These are phyloP conservation scores for Helenozyma rhizophorensis DNA, from an alignment of 805 yeast species.

Conservation along the genomic window DNA sequence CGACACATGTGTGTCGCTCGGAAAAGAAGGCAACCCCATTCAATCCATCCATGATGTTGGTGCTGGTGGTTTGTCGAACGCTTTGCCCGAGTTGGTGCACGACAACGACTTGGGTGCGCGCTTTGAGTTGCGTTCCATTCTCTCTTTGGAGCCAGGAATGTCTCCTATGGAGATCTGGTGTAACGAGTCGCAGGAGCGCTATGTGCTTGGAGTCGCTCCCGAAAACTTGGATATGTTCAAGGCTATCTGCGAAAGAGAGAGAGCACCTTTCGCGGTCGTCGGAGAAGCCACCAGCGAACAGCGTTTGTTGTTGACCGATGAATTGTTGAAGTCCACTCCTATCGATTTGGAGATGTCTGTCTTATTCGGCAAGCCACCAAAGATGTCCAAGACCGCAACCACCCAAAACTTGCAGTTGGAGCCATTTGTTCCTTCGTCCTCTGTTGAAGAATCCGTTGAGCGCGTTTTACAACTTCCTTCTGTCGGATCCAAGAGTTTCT, in stretches of 20 bases:
- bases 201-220: conserved; percentile 87
- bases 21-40: conserved; percentile 63
- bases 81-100: conserved; percentile 94
- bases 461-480: conserved; percentile 88
- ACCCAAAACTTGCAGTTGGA: conserved; percentile 56
- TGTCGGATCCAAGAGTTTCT: conserved; percentile 91
- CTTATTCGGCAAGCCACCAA: conserved; percentile 95
- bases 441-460: conserved; percentile 60
- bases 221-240: conserved; percentile 68
- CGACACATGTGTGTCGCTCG: conserved; percentile 86
- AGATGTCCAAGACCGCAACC: conserved; percentile 73
- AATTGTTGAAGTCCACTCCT: conserved; percentile 73
- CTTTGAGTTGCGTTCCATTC: conserved; percentile 86
- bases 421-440: conserved; percentile 29
- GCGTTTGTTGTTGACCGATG: conserved; percentile 76
- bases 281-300: conserved; percentile 90
- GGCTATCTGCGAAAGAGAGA: conserved; percentile 85
- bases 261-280: conserved; percentile 94
- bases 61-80: conserved; percentile 98
- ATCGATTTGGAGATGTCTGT: conserved; percentile 95
- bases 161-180: conserved; percentile 99
- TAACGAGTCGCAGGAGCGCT: conserved; percentile 98
- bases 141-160: conserved; percentile 94
- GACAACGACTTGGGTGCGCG: conserved; percentile 94
- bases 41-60: conserved; percentile 98